phyloP scores from a whole-genome alignment of 352 stramenopile species.

The Phytopythium sindhum region DNA sequence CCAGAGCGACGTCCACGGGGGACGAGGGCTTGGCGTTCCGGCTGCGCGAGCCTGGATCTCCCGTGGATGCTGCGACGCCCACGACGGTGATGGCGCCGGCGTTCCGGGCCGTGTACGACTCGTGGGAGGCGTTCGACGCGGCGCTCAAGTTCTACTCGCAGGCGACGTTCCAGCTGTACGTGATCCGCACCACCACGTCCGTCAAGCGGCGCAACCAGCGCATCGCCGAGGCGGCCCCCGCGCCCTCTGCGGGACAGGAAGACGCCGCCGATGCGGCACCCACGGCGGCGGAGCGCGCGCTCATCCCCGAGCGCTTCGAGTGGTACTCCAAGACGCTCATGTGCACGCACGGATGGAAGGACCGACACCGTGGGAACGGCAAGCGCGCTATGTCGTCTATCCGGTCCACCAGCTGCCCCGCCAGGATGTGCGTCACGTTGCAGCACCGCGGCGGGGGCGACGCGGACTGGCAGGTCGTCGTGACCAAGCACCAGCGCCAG shows the following conservation, averaged over 20 bases:
- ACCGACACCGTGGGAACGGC: constrained; percentile 53
- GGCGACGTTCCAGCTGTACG: constrained; percentile 67
- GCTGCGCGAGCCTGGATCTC: not conserved
- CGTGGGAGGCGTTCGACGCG: constrained; percentile 65
- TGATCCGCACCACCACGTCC: constrained; percentile 75
- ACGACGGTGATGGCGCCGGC: constrained; percentile 30
- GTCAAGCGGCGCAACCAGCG: constrained; percentile 67
- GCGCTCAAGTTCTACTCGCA: constrained; percentile 57
- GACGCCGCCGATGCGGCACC: constrained; percentile 1
- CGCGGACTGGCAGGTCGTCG: constrained; percentile 61
- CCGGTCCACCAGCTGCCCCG: constrained; percentile 62
- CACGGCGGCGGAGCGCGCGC: constrained; percentile 18
- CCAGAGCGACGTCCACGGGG: no score
- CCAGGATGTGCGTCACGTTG: constrained; percentile 79
- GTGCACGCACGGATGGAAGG: constrained; percentile 80
- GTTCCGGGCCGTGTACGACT: constrained; percentile 50
- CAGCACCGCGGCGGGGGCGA: constrained; percentile 37
- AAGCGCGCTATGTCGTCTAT: constrained; percentile 64
- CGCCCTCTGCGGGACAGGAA: not conserved
- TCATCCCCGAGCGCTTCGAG: constrained; percentile 59
- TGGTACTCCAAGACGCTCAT: constrained; percentile 86
- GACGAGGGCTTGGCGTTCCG: not conserved
- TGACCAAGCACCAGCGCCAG: constrained; percentile 67
- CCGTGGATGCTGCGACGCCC: not conserved
- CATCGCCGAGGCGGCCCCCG: constrained; percentile 30